Conservation (phyloP, 2,329 filamentous ascomycete genomes). For the Ophiostoma australiae region DNA sequence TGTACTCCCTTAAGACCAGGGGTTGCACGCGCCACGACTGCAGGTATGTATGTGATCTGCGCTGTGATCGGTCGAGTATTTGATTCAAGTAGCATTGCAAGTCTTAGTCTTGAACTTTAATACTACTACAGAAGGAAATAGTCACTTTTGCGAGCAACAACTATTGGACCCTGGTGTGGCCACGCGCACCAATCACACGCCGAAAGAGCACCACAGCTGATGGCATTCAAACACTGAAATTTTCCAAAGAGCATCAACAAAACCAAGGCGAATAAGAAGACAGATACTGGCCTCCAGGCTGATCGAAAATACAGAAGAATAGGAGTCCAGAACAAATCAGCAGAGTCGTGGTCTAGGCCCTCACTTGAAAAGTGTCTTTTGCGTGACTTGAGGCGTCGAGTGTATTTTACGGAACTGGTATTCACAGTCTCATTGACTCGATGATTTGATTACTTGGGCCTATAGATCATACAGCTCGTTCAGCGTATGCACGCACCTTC, state of each 20-base stretch:
- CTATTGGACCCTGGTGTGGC: slow-evolving; percentile 11
- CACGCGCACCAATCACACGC: slow-evolving; percentile 23
- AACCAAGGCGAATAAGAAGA: background rate
- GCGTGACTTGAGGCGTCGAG: background rate
- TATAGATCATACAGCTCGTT: background rate
- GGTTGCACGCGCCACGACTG: background rate
- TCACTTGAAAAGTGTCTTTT: background rate
- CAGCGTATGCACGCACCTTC: background rate
- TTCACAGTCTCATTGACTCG: background rate
- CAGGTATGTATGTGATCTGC: slow-evolving; percentile 1
- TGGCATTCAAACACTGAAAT: background rate
- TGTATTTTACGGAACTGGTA: background rate
- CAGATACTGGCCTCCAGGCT: background rate
- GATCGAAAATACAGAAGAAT: background rate
- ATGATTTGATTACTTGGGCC: background rate
- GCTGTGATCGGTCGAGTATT: slow-evolving; percentile 9
- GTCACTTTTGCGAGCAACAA: background rate
- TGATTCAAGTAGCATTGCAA: background rate
- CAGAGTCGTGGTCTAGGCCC: background rate
- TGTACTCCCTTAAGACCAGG: background rate
- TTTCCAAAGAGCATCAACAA: background rate
- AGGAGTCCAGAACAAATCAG: background rate
- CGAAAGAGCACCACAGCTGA: slow-evolving; percentile 15
- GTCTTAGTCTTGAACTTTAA: background rate
- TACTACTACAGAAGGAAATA: background rate